phyloP scores from a whole-genome alignment of 2,329 filamentous ascomycete genomes.

The Colletotrichum melonis region DNA sequence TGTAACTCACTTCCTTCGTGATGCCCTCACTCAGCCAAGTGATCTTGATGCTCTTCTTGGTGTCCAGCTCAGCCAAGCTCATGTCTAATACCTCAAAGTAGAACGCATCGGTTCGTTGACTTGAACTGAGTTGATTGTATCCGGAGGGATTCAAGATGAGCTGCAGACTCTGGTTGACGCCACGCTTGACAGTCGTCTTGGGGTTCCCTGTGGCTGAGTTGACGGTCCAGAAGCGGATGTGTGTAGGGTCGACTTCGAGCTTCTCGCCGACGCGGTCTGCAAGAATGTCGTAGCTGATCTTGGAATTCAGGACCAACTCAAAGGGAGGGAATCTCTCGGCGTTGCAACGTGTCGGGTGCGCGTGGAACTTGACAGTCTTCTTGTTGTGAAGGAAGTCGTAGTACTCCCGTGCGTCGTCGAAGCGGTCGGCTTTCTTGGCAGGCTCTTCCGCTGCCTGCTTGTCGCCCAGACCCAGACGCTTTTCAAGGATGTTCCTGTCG shows the following conservation, averaged over 20 bases:
- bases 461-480: slow-evolving; percentile 52
- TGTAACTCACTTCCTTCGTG: slow-evolving; percentile 79
- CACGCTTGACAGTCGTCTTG: slow-evolving; percentile 80
- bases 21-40: slow-evolving; percentile 91
- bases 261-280: slow-evolving; percentile 84
- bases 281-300: slow-evolving; percentile 90
- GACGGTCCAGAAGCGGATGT: slow-evolving; percentile 92
- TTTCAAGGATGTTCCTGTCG: slow-evolving; percentile 50
- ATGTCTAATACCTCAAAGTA: slow-evolving; percentile 96
- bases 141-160: slow-evolving; percentile 84
- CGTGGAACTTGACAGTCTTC: slow-evolving; percentile 81
- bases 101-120: slow-evolving; percentile 80
- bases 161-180: slow-evolving; percentile 76
- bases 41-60: slow-evolving; percentile 87
- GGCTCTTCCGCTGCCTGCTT: slow-evolving; percentile 50
- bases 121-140: slow-evolving; percentile 75
- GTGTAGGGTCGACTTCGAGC: slow-evolving; percentile 82
- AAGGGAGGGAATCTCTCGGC: slow-evolving; percentile 74
- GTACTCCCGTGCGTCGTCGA: slow-evolving; percentile 82
- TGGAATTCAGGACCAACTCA: slow-evolving; percentile 82
- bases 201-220: slow-evolving; percentile 81
- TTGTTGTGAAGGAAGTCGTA: slow-evolving; percentile 95
- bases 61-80: slow-evolving; percentile 91
- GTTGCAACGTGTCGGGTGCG: slow-evolving; percentile 69
- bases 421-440: slow-evolving; percentile 60